Evolutionary conservation across 768 basidiomycete species (phyloP), one percentile per base, ranked within the genome.

Genomic region (Trichaptum fuscoviolaceum): DNA sequence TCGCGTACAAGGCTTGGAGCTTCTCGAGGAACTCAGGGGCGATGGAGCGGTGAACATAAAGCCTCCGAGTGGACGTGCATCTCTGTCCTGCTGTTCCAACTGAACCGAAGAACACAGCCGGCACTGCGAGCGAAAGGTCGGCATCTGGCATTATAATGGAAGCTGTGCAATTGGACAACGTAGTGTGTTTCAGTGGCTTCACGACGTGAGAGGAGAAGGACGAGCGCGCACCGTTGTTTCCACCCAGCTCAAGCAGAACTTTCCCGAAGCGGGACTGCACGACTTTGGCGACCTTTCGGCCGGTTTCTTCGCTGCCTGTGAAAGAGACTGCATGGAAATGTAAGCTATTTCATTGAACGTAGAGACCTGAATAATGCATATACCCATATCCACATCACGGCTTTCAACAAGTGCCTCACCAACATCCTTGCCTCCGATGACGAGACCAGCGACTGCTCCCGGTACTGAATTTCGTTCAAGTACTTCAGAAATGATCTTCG

Each of bases 101-200:
- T 30, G 96, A 93, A 42, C 96, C 93, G 78, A 98, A 98, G 76
- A 95, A 93, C 30, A 96, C 91, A 4, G 94, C 86, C 17, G 92
- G 92, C 18, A 97, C 86, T 42, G 96, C 96, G 70, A 97, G 87
- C 35, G 85, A 83, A 25, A 97, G 84, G 77, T 97, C 95, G 23
- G 96, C 96, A 78, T 97, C 96, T 63, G 92, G 86, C 86, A 97
- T 91, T 69, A 99, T 84, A 71, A 97, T 88, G 57, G 93, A 88
- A 69, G 96, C 95, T 95, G 75, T 52, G 42, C 68, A 65, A 59
- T n/a, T 12, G 42, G 20, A 63, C 62, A 20, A n/a, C 17, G 30
- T 8, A 30, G 30, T 30, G 30, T 30, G 30, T 30, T 15, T 8
- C 36, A 62, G 35, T 61, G 59, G 8, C 12, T 64, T 20, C 35